These are phyloP conservation scores for Fragilaria crotonensis DNA, from an alignment of 108 stramenopile species.

Conservation along the genomic window DNA sequence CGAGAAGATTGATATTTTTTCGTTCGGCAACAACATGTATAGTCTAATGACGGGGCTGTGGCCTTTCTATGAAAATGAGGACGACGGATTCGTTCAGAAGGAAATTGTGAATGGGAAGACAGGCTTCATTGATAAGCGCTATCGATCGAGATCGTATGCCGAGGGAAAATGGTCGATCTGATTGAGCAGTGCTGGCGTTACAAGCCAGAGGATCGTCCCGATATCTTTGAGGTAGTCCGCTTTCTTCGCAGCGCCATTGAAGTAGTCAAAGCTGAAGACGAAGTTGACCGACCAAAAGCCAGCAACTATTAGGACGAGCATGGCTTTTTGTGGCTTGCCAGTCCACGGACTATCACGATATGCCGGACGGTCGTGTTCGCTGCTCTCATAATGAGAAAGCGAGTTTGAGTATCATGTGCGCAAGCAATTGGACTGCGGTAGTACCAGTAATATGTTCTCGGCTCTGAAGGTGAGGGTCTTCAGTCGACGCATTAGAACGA, in stretches of 20 bases:
- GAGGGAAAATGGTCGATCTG: constrained; percentile 59
- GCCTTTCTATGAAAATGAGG: constrained; percentile 56
- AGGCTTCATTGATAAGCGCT: constrained; percentile 54
- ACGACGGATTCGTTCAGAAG: constrained; percentile 42
- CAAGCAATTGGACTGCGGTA: too few species aligned
- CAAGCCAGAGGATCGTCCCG: constrained; percentile 51
- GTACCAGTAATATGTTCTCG: too few species aligned
- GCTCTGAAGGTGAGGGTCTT: too few species aligned
- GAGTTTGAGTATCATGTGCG: too few species aligned
- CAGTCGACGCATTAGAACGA: too few species aligned
- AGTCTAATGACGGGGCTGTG: constrained; percentile 45
- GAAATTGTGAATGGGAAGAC: constrained; percentile 39
- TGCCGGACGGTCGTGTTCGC: too few species aligned
- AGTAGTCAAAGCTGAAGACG: too few species aligned
- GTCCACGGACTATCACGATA: too few species aligned
- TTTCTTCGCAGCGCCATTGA: constrained; percentile 33
- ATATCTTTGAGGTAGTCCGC: constrained; percentile 56
- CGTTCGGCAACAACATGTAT: constrained; percentile 41
- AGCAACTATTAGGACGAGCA: too few species aligned
- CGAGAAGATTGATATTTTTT: constrained; percentile 40
- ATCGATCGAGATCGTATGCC: constrained; percentile 44
- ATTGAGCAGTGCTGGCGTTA: constrained; percentile 67
- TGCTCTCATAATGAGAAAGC: too few species aligned
- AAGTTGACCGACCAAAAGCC: too few species aligned
- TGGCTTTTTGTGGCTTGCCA: too few species aligned